Evolutionary conservation across 1,139 yeast genomes (phyloP), one percentile per base, ranked within the genome.

Genomic region (Yamadazyma sp.): DNA sequence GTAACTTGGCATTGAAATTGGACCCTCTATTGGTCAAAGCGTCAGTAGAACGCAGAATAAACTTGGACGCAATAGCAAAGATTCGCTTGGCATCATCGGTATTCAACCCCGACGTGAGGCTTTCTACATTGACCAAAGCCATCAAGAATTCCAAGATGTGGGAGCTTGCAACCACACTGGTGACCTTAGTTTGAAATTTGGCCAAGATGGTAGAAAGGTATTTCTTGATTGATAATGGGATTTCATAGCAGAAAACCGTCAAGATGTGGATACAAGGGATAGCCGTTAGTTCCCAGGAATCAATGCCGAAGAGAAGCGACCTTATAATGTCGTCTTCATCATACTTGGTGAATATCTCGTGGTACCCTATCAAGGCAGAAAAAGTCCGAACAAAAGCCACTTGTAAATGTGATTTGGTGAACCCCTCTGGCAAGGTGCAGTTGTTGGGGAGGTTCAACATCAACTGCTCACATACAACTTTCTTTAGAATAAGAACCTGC

Each of bases 11-110:
- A 18, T 34, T 45, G 6, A 33, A 37, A 9, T 44, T 41, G 26
- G 48, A 51, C 4, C 37, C 61, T 46, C 24, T 36, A 24, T 56
- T 61, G 31, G 60, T 57, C 32, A 72, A 58, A 2, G 51, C 32
- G 50, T 85, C 88, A 40, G 75, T 71, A 1, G 89, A 79, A 53
- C 80, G 83, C 53, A 85, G 87, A 42, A 87, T 83, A 52, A 82
- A 84, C 50, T 83, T 83, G 63, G 87, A 85, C 1, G 91, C 85
- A 56, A 87, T 85, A 0, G 87, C 96, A 64, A 87, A 86, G 1
- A 88, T 87, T 36, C 91, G 69, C 50, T 81, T 83, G 55, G 76
- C 84, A 52, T 88, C 96, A 39, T 85, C 95, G 30, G 75, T 73
- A 2, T 87, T 84, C 55, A 87, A 83, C 51, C 83, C 83, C 1